Evolutionary conservation across 192 early-diverging fungal genomes (phyloP).

Genomic region (Umbelopsis sp.): DNA sequence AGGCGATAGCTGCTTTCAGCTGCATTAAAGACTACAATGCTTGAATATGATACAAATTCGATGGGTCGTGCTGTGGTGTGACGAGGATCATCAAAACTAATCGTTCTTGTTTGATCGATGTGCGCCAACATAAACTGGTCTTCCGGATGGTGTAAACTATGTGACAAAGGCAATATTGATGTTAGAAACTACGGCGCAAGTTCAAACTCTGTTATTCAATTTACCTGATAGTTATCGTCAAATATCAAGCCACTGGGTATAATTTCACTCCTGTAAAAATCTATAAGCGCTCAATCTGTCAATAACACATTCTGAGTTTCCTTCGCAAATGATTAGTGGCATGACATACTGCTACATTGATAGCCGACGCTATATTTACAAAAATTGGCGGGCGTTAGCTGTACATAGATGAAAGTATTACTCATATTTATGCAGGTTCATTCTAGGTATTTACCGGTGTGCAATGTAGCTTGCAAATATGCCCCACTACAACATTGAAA

Average conservation of each 20-base stretch:
- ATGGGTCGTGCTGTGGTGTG: neutral
- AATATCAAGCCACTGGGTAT: conserved; percentile 50
- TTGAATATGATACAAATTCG: too few relatives aligned
- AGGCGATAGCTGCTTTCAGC: too few relatives aligned
- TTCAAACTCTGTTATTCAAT: neutral
- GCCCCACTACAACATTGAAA: conserved; percentile 43
- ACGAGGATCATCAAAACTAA: neutral
- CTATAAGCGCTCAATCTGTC: neutral
- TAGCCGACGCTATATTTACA: conserved; percentile 46
- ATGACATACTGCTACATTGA: conserved; percentile 54
- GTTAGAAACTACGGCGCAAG: neutral
- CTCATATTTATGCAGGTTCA: too few relatives aligned
- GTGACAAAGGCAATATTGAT: neutral
- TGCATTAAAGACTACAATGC: too few relatives aligned
- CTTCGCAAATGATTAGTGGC: neutral
- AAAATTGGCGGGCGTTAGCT: neutral
- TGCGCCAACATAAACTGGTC: conserved; percentile 26
- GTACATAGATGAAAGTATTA: neutral
- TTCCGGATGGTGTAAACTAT: conserved; percentile 30
- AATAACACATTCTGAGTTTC: neutral
- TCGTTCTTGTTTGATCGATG: conserved; percentile 14
- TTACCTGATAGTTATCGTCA: conserved; percentile 51
- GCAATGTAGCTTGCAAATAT: conserved; percentile 63
- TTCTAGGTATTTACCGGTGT: conserved; percentile 44
- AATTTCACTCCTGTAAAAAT: conserved; percentile 55